Evolutionary conservation across 2,329 filamentous ascomycete genomes (phyloP), one percentile per base, ranked within the genome.

Genomic region (Talaromyces piceae): DNA sequence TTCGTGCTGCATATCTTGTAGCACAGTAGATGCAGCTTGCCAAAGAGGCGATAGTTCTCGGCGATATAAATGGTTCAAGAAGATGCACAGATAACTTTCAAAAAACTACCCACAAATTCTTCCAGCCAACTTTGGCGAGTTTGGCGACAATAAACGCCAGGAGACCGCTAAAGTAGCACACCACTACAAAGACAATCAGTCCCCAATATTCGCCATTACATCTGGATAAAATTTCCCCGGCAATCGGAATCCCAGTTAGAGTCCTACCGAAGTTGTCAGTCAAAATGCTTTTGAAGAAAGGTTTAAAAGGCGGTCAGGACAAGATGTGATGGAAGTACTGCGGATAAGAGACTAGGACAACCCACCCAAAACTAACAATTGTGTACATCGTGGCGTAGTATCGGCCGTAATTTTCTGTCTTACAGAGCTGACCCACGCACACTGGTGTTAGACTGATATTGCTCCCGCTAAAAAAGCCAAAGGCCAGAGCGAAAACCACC

Each of bases 361-460:
- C 67, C 57, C 76, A 84, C 57, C 86, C 87, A 61, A 94, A 80
- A 18, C 83, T 86, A n/a, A 93, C 88, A 25, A 94, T 72, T 0
- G 86, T 91, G 64, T 94, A 95, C 53, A 84, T 83, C 0, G 88
- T 93, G 7, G 88, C 87, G 61, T 93, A 94, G 66, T 93, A 91
- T 4, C 87, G 76, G 0, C 89, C 89, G 62, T 94, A 95, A 49
- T 91, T 75, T 59, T 88, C 82, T 9, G 87, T 93, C 59, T 83
- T 82, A 68, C 89, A 95, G 45, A 95, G 74, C 64, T 87, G 82
- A 0, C 88, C 86, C 9, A 95, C 82, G 62, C 89, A 91, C 1
- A 95, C 90, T 0, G 91, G 89, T 0, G 87, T 88, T 53, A 95
- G 75, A 12, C 81, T 83, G 60, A 95, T 91, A 59, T 88, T 88